Evolutionary conservation across 2,329 filamentous ascomycete species (phyloP), one percentile per base, ranked within the genome.

Genomic region (Alternaria arborescens): DNA sequence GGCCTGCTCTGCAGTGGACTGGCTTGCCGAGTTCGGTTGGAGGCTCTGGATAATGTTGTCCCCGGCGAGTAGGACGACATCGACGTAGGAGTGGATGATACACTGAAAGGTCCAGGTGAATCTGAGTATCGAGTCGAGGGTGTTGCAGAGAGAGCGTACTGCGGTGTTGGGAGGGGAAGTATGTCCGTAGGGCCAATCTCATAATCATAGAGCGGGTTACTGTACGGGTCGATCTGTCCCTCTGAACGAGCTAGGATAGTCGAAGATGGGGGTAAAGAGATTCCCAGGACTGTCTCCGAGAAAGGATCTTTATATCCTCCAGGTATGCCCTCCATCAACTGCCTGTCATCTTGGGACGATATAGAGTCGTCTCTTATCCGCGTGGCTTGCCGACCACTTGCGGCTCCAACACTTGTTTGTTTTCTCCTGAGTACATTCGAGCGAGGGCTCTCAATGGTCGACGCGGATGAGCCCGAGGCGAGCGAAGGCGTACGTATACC

Each of bases 41-140:
- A 78, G 26, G 58, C 62, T 58, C 74, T 78, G 77, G 83, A 67
- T 73, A 82, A 62, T 75, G 87, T 78, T 5, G 89, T 77, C 3
- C 87, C 85, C 4, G 91, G 89, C 16, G 90, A 93, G 69, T 90
- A 89, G 1, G 91, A 93, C 8, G 89, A 90, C 64, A 91, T 88
- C 10, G 91, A 93, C 5, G 90, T 93, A 7, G 91, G 91, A 3
- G 91, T 93, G 1, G 91, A 93, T 60, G 91, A 90, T 64, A 91
- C 85, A 72, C 91, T 93, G 77, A 92, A 93, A 5, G 87, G 81
- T 2, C 89, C 87, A 11, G 89, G 87, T 1, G 91, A 93, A 57
- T 88, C 91, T 2, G 90, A 92, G 70, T 91, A 93, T 62, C 89
- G 84, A 2, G 91, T 93, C 4, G 91, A 93, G 38, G 91, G 90